Conservation (phyloP, 192 early-diverging fungal species). For the Diversispora epigaea region DNA sequence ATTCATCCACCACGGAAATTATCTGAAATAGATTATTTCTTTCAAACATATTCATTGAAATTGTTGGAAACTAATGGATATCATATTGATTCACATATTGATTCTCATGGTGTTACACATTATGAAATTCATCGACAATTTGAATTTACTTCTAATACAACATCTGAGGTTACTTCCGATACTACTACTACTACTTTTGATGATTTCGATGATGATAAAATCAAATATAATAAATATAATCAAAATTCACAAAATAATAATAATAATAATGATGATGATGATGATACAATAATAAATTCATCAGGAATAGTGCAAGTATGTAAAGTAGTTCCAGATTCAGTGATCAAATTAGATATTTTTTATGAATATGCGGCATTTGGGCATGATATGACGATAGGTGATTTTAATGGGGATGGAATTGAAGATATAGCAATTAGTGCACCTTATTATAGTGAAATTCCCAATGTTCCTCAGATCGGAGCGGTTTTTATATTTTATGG, state of each 20-base stretch:
- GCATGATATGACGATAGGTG: conserved; percentile 58
- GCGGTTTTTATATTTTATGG: conserved; percentile 57
- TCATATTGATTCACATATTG: not conserved
- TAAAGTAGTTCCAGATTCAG: not conserved
- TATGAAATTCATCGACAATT: not conserved
- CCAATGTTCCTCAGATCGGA: conserved; percentile 45
- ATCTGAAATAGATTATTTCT: not conserved
- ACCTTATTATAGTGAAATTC: conserved; percentile 50
- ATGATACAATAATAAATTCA: too few species aligned
- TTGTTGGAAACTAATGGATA: not conserved
- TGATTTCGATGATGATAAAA: too few species aligned
- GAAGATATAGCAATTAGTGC: conserved; percentile 56
- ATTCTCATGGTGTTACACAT: not conserved
- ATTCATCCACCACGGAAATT: not conserved
- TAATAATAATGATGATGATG: too few species aligned
- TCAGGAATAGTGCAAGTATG: too few species aligned
- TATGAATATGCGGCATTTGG: conserved; percentile 67
- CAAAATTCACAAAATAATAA: too few species aligned
- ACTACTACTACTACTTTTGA: too few species aligned
- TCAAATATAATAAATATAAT: too few species aligned
- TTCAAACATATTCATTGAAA: not conserved
- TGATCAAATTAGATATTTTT: conserved; percentile 47
- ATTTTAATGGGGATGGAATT: conserved; percentile 67
- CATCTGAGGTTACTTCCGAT: not conserved
- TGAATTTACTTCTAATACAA: not conserved